Evolutionary conservation across 257 asterid species (phyloP).

Genomic region (Solanum pennellii): DNA sequence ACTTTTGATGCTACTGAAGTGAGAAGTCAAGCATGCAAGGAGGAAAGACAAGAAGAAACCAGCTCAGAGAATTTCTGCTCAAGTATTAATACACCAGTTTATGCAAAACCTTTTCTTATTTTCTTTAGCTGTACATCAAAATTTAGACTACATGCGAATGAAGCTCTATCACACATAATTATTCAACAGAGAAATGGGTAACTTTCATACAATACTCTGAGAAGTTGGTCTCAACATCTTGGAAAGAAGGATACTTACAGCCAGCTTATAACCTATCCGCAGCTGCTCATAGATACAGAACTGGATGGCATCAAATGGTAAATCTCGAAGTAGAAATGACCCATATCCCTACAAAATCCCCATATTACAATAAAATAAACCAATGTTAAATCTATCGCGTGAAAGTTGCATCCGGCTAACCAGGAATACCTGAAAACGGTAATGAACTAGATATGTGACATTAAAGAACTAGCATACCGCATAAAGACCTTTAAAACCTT

Average conservation of each 20-base stretch:
- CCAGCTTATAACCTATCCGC: constrained; percentile 82
- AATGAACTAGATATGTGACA: background rate
- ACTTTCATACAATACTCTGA: background rate
- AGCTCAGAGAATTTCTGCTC: background rate
- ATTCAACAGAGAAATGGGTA: background rate
- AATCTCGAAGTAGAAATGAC: constrained; percentile 69
- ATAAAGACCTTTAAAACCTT: constrained; percentile 87
- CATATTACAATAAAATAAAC: background rate
- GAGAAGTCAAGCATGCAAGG: background rate
- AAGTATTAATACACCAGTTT: background rate
- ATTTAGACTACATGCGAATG: background rate
- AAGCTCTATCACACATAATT: background rate
- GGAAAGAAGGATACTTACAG: constrained; percentile 39
- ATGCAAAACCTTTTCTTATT: background rate
- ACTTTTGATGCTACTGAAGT: background rate
- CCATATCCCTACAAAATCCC: constrained; percentile 58
- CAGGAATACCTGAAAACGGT: background rate
- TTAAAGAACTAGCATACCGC: constrained; percentile 43
- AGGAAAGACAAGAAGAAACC: background rate
- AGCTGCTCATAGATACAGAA: constrained; percentile 89
- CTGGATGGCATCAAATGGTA: constrained; percentile 78
- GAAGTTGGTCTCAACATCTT: background rate
- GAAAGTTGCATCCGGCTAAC: background rate
- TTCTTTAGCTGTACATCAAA: background rate
- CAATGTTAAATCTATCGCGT: background rate